Evolutionary conservation across 2,329 filamentous ascomycete species (phyloP).

Genomic region (Dendrostoma leiphaemia): DNA sequence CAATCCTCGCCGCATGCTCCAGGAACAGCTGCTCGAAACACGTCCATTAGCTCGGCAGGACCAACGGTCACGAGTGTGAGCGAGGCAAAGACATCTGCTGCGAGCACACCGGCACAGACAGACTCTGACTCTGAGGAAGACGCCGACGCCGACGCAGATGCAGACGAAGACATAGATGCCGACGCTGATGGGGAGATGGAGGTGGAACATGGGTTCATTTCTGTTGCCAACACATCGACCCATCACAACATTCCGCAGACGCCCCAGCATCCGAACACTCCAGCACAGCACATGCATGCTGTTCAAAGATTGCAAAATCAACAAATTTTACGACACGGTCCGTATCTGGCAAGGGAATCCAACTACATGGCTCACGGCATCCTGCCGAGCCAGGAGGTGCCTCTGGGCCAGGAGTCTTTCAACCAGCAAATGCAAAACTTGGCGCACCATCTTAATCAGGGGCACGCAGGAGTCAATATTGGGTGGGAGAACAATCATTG

Average conservation of each 20-base stretch:
- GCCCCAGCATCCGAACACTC: slow-evolving; percentile 1
- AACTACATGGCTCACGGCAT: slow-evolving; percentile 1
- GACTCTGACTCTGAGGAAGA: slow-evolving; percentile 11
- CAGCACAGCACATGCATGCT: background rate
- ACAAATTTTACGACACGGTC: slow-evolving; percentile 5
- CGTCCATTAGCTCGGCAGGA: slow-evolving; percentile 4
- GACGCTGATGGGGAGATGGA: slow-evolving; percentile 11
- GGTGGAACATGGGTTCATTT: slow-evolving; percentile 5
- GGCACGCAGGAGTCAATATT: slow-evolving; percentile 9
- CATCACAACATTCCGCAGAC: slow-evolving; percentile 6
- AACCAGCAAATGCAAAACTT: slow-evolving; percentile 10
- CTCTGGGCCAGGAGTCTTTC: slow-evolving; percentile 14
- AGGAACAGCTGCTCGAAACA: background rate
- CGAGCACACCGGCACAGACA: slow-evolving; percentile 12
- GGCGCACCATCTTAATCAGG: slow-evolving; percentile 10
- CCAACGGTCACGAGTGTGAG: slow-evolving; percentile 6
- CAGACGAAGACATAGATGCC: slow-evolving; percentile 1
- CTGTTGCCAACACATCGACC: slow-evolving; percentile 2
- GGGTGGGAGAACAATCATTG: slow-evolving; percentile 16
- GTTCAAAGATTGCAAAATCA: background rate
- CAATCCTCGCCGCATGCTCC: slow-evolving; percentile 28
- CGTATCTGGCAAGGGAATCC: slow-evolving; percentile 7
- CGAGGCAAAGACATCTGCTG: slow-evolving; percentile 15
- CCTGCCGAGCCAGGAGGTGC: slow-evolving; percentile 16
- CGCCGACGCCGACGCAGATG: slow-evolving; percentile 12